These are phyloP conservation scores for Phallus indusiatus DNA, from an alignment of 768 basidiomycete genomes.

Conservation along the genomic window DNA sequence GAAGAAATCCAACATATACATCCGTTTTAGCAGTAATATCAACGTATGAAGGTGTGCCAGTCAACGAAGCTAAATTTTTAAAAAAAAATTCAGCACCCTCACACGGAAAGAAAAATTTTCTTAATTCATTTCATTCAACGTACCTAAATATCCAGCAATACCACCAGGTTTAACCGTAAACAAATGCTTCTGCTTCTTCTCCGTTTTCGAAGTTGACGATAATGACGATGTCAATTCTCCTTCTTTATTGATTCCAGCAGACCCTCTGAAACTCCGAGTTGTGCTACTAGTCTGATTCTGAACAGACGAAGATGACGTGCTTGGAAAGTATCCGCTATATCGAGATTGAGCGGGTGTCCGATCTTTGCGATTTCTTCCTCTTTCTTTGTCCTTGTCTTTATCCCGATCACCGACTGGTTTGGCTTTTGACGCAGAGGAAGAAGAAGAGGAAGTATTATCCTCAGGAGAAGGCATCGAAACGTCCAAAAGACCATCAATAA, in stretches of 20 bases:
- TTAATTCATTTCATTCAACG: conserved; percentile 10
- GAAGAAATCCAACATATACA: conserved; percentile 94
- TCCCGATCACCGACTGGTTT: neutral
- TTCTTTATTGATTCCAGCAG: too few relatives aligned
- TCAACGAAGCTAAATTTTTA: conserved; percentile 60
- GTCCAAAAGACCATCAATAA: conserved; percentile 93
- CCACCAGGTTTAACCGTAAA: conserved; percentile 97
- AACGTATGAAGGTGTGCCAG: conserved; percentile 88
- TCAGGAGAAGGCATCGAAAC: conserved; percentile 56
- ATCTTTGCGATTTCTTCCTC: neutral
- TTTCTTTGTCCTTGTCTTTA: conserved; percentile 3
- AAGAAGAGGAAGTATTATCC: neutral
- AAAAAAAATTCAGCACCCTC: neutral
- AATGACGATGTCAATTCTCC: conserved; percentile 24
- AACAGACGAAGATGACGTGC: neutral
- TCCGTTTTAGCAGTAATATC: conserved; percentile 97
- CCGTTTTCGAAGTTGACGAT: too few relatives aligned
- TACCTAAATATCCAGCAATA: conserved; percentile 92
- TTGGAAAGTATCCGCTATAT: neutral
- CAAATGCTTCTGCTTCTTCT: conserved; percentile 53
- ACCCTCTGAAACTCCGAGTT: neutral
- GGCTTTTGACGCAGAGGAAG: neutral
- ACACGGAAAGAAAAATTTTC: neutral
- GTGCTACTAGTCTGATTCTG: too few relatives aligned
- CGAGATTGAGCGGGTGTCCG: neutral